phyloP scores from a whole-genome alignment of 768 basidiomycete species.

The Clitopilus hobsonii region DNA sequence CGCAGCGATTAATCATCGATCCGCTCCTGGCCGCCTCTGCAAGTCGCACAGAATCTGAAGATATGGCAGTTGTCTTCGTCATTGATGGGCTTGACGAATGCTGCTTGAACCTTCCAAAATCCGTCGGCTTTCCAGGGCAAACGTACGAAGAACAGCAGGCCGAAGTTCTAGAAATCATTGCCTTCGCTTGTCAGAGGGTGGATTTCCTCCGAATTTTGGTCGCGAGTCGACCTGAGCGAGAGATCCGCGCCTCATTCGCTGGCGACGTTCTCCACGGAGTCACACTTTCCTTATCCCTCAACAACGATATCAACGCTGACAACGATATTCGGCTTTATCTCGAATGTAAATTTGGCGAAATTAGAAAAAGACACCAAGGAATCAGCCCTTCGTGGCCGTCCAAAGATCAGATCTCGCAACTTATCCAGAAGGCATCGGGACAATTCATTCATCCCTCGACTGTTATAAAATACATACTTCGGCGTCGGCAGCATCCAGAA shows the following conservation, averaged over 20 bases:
- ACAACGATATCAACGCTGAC: neutral
- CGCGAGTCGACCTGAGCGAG: neutral
- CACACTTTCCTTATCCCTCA: neutral
- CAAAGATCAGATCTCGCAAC: neutral
- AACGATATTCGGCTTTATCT: neutral
- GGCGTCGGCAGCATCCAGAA: neutral
- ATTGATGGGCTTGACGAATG: neutral
- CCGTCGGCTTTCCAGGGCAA: neutral
- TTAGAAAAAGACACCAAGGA: neutral
- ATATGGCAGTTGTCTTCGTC: neutral
- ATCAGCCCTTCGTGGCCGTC: neutral
- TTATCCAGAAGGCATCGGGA: neutral
- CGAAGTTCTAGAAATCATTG: neutral
- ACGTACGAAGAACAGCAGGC: neutral
- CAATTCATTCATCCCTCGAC: neutral
- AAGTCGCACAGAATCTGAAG: no score
- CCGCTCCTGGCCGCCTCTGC: no score
- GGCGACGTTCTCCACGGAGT: neutral
- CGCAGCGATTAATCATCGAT: no score
- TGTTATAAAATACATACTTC: neutral
- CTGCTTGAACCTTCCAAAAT: no score
- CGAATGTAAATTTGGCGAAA: neutral
- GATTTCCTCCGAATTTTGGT: neutral
- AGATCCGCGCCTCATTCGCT: neutral
- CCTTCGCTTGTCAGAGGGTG: neutral